Percentiles rank a stretch among this genome's conserved stretches.
Evolutionary conservation across 2,329 filamentous ascomycete species (phyloP).

Genomic region (Ilyonectria destructans): DNA sequence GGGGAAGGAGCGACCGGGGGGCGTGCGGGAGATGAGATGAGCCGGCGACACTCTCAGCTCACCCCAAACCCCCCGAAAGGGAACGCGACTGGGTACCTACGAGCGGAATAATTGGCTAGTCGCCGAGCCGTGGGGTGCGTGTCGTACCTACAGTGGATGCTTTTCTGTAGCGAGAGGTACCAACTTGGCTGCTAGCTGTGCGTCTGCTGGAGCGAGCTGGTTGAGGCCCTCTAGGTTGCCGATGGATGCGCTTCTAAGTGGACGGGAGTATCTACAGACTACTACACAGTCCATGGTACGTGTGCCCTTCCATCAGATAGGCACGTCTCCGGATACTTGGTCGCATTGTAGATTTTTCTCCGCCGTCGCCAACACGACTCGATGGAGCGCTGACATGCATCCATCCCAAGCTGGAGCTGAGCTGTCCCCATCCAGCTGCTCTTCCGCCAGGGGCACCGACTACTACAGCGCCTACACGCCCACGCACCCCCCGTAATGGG

Average conservation of each 20-base stretch:
- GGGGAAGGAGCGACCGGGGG: conserved; percentile 20
- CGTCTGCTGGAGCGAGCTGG: conserved; percentile 5
- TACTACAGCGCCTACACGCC: neutral
- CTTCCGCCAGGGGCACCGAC: neutral
- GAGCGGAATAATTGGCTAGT: conserved; percentile 31
- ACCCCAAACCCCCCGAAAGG: conserved; percentile 18
- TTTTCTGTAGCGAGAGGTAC: neutral
- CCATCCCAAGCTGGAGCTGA: conserved; percentile 5
- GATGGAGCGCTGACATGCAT: neutral
- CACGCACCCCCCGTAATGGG: neutral
- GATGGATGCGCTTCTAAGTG: neutral
- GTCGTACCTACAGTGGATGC: conserved; percentile 11
- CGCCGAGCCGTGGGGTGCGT: conserved; percentile 7
- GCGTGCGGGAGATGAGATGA: conserved; percentile 38
- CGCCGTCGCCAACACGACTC: neutral
- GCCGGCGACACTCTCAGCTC: conserved; percentile 29
- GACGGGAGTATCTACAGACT: neutral
- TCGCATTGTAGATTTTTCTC: neutral
- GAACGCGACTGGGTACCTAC: conserved; percentile 29
- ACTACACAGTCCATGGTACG: neutral
- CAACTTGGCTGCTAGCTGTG: neutral
- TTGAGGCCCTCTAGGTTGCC: conserved; percentile 11
- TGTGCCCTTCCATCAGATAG: neutral
- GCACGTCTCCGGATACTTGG: neutral
- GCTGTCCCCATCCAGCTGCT: neutral